Base-by-base conservation (phyloP, 2,329 filamentous ascomycete genomes). In the Scedosporium boydii region DNA sequence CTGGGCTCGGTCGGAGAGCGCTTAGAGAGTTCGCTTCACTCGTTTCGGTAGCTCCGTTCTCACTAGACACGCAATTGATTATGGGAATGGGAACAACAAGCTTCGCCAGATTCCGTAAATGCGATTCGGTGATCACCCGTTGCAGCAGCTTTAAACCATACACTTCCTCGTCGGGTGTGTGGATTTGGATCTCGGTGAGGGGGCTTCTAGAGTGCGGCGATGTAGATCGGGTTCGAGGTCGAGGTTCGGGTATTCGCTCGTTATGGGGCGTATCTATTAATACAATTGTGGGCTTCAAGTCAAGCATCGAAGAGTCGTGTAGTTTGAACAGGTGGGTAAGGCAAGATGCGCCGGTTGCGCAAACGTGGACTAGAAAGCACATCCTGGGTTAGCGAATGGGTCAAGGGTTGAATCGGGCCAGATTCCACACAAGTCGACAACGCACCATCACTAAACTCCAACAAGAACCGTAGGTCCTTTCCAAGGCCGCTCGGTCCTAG, bases 381-480 rank as follows among this genome's bases (percentile, higher is more conserved):
- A 62, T 18, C 5, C 18, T 16, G 10, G 62, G 56, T 44, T 6
- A 42, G 46, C 34, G 46, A 41, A 21, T 55, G 58, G 44, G 26
- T 10, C 23, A n/a, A 46, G 58, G 34, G 58, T 23, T 29, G 14
- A 21, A 18, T n/a, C n/a, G 53, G 46, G 58, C 34, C 21, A n/a
- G 2, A 7, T 51, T 27, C 58, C 23, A 59, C 61, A 48, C 60
- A 44, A 48, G 41, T 41, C 29, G 29, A 14, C 21, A 56, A 72
- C 76, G 65, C 69, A 85, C 83, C 82, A 70, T 82, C 75, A 59
- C 78, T 80, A 70, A 86, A 86, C 63, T 82, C 75, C n/a, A 83
- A 69, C 48, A 86, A 72, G 42, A 82, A 74, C 62, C 75, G 72
- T 44, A 85, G 71, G 62, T 80, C 79, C 60, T 78, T 71, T 63